Evolutionary conservation across 352 stramenopile species (phyloP).

Genomic region (Salisapilia sapeloensis): DNA sequence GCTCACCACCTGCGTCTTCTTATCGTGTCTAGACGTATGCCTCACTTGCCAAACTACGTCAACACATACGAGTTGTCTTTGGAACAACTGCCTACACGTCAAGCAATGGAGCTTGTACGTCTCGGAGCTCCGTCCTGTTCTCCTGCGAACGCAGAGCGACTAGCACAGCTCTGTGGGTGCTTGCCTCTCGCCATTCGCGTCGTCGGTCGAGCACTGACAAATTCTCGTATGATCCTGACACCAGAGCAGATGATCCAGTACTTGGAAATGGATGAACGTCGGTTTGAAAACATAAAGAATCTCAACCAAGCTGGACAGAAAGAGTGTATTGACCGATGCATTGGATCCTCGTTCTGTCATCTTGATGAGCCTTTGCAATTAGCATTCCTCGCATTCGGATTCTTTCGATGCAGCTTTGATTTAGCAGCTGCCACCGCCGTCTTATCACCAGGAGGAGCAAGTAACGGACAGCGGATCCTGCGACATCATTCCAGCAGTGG

Average conservation of each 20-base stretch:
- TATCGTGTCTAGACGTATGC: slow-evolving; percentile 47
- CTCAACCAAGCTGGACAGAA: slow-evolving; percentile 62
- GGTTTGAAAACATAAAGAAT: slow-evolving; percentile 57
- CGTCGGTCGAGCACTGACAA: slow-evolving; percentile 53
- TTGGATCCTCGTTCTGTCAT: slow-evolving; percentile 68
- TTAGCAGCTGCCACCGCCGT: slow-evolving; percentile 48
- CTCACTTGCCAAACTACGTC: slow-evolving; percentile 61
- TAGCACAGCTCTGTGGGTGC: slow-evolving; percentile 59
- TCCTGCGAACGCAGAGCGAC: slow-evolving; percentile 27
- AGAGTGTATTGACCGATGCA: slow-evolving; percentile 63
- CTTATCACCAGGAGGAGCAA: slow-evolving; percentile 23
- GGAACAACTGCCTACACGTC: slow-evolving; percentile 44
- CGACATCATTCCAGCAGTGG: too few species aligned
- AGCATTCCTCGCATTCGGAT: slow-evolving; percentile 68
- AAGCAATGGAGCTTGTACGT: slow-evolving; percentile 48
- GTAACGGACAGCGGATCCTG: background rate
- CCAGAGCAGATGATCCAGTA: slow-evolving; percentile 72
- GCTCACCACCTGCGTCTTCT: slow-evolving; percentile 49
- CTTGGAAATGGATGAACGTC: slow-evolving; percentile 45
- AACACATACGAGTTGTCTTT: slow-evolving; percentile 66
- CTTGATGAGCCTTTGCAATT: slow-evolving; percentile 48
- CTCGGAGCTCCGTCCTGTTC: slow-evolving; percentile 47
- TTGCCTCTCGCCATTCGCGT: slow-evolving; percentile 70
- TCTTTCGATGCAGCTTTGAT: slow-evolving; percentile 68
- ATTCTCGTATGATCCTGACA: slow-evolving; percentile 49